A percentile compares a stretch with the other conserved stretches of the same genome.
These are phyloP conservation scores for Zelonia costaricensis DNA, from an alignment of 208 protist species.

Conservation along the genomic window DNA sequence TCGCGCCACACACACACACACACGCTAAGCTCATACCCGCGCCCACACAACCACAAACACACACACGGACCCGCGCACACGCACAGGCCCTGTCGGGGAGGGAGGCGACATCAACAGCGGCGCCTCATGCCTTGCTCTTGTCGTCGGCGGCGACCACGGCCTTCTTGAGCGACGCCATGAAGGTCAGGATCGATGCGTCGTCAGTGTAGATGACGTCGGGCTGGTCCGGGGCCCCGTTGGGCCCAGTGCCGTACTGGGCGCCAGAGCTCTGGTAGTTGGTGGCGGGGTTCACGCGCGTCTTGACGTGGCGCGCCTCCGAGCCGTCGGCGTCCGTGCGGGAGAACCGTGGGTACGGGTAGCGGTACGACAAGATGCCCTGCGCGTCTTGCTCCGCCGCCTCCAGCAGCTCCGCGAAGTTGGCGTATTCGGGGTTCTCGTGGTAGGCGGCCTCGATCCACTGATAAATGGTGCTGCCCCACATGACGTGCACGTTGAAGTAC, in stretches of 20 bases:
- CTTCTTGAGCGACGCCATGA: conserved; percentile 80
- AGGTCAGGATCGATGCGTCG: conserved; percentile 71
- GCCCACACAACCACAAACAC: too few relatives aligned
- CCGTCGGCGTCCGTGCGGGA: conserved; percentile 86
- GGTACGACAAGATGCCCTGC: conserved; percentile 40
- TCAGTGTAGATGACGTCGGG: conserved; percentile 87
- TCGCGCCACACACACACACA: background rate
- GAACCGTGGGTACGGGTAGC: conserved; percentile 86
- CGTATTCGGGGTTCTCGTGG: conserved; percentile 90
- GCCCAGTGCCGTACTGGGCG: conserved; percentile 18
- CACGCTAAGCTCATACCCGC: too few relatives aligned
- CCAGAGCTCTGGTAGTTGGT: conserved; percentile 54
- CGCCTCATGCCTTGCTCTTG: conserved; percentile 3
- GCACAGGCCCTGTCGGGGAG: too few relatives aligned
- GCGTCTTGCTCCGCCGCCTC: conserved; percentile 74
- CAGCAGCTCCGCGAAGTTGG: conserved; percentile 75
- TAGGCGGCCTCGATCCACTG: conserved; percentile 94
- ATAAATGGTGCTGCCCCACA: conserved; percentile 95
- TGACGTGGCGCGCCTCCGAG: conserved; percentile 84
- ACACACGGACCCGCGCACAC: too few relatives aligned
- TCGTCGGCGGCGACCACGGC: conserved; percentile 46
- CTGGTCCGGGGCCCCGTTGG: conserved; percentile 19
- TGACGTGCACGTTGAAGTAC: conserved; percentile 99
- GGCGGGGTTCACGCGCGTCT: conserved; percentile 86
- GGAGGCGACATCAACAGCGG: too few relatives aligned